Evolutionary conservation across 768 basidiomycete genomes (phyloP), one percentile per base, ranked within the genome.

Genomic region (Hebeloma cylindrosporum): DNA sequence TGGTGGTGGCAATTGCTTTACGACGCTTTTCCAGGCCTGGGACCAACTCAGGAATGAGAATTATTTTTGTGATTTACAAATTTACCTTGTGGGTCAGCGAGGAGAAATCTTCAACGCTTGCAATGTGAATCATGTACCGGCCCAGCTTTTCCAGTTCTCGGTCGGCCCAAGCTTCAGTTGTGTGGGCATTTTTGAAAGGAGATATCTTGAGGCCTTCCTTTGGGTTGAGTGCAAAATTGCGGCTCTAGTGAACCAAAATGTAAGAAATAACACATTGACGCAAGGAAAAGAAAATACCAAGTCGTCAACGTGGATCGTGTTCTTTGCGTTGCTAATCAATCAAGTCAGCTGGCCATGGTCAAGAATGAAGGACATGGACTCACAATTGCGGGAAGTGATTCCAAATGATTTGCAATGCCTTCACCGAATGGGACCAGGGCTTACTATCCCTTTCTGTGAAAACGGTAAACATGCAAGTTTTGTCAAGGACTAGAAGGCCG

Each of bases 251-350:
- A 28, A 43, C 7, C 13, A 33, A 26, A 33, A 32, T 36, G 31
- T 43, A 26, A 53, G 36, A 8, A 50, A 33, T 13, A 6, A 34
- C 13, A 28, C 32, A 17, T 23, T 20, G 11, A 40, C 36, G 20
- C 30, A n/a, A n/a, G n/a, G 16, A 42, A 33, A 39, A 34, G 40
- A 25, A 21, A 2, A 9, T 50, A 83, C 82, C 35, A 95, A 72
- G 61, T 93, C 91, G 60, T 95, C 93, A 20, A 95, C 75, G 55
- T 94, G 91, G 29, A 95, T 82, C 0, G 91, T 93, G 60, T 93
- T 88, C 36, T 64, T 71, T 4, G 82, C 74, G 50, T 75, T 70
- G 59, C 84, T 87, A 50, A 16, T 30, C 17, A 29, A 17, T 32
- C 35, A 40, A 41, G 14, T 14, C 25, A 22, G 18, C 28, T 18